Conservation (phyloP, 108 stramenopile species). For the Nitzschia sp. region DNA sequence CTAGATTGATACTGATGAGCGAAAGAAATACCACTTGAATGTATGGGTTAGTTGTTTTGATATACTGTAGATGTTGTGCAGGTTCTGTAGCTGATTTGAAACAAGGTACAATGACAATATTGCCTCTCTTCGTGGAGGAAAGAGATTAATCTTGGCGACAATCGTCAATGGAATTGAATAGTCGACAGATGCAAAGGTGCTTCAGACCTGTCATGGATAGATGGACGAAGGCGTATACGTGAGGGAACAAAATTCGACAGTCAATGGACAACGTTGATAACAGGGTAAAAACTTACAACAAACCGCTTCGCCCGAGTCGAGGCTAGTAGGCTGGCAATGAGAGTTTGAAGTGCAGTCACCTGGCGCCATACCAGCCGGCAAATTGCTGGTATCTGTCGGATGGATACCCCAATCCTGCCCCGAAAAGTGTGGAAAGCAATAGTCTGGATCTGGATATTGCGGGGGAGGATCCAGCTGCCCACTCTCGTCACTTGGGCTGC, state of each 20-base stretch:
- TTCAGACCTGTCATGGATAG: neutral
- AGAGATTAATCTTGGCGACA: neutral
- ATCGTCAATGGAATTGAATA: neutral
- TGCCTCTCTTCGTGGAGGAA: no score
- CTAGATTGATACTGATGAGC: no score
- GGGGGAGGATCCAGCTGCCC: neutral
- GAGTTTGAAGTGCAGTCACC: constrained; percentile 9
- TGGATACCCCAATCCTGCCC: constrained; percentile 4
- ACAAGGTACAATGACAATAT: no score
- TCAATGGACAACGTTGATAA: no score
- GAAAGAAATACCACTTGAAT: no score
- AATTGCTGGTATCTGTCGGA: neutral
- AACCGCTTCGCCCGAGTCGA: no score
- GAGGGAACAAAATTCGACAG: no score
- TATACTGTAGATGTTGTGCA: neutral
- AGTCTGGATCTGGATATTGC: constrained; percentile 1
- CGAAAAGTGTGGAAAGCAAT: neutral
- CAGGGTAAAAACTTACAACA: no score
- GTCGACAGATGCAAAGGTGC: constrained; percentile 7
- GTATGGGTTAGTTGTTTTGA: neutral
- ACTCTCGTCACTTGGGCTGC: neutral
- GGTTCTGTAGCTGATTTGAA: no score
- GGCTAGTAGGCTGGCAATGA: constrained; percentile 2
- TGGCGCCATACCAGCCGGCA: constrained; percentile 1
- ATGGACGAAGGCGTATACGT: neutral